Conservation (phyloP, 1,284 basidiomycete species). For the Coniophora puteana region DNA sequence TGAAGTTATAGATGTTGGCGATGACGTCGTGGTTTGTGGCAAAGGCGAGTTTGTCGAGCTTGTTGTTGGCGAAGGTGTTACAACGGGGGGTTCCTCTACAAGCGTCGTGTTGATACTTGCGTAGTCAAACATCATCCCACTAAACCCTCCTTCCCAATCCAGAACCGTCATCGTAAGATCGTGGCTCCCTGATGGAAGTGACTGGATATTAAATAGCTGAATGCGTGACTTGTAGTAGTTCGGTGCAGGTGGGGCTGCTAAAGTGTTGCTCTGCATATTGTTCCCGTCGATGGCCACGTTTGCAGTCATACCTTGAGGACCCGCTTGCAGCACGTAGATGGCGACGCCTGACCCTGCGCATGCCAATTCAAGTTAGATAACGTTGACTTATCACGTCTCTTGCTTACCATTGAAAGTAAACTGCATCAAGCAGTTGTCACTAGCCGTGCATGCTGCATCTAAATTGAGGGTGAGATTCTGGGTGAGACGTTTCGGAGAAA, state of each 20-base stretch:
- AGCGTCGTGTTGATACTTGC: conserved; percentile 18
- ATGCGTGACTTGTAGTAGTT: conserved; percentile 21
- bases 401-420: conserved; percentile 21
- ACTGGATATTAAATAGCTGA: conserved; percentile 18
- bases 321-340: conserved; percentile 25
- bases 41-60: not conserved
- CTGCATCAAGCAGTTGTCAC: conserved; percentile 20
- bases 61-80: not conserved
- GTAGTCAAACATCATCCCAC: conserved; percentile 27
- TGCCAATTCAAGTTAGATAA: not conserved
- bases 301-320: conserved; percentile 22
- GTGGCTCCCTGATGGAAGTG: conserved; percentile 20
- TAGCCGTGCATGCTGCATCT: conserved; percentile 22
- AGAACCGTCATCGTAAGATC: conserved; percentile 21
- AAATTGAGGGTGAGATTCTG: too few species aligned
- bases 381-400: not conserved
- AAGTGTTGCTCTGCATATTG: conserved; percentile 14
- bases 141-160: conserved; percentile 21
- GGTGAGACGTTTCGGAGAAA: not conserved
- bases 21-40: conserved; percentile 1
- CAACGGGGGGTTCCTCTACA: conserved; percentile 6
- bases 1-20: conserved; percentile 1
- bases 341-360: conserved; percentile 23
- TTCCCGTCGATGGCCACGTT: conserved; percentile 22
- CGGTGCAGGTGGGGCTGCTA: conserved; percentile 17